Base-by-base conservation (phyloP, 345 rosid species). In the Eucalyptus lansdowneana region DNA sequence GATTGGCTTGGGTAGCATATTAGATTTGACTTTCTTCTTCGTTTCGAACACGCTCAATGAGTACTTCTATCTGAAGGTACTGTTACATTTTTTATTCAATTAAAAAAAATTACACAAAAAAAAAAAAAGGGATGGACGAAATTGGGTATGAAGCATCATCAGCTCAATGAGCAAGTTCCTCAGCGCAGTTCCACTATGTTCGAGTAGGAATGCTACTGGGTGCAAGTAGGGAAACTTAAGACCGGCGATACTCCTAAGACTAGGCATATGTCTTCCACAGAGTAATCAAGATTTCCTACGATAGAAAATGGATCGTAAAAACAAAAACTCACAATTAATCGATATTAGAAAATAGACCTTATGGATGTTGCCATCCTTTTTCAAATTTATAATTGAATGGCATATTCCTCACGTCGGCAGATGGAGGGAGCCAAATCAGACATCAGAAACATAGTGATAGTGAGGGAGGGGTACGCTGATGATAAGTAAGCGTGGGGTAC, bases 121-220 rank as follows among this genome's bases (percentile, higher is more conserved):
- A 6, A 27, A 6, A 11, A 29, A 25, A 27, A 11, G 2, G 15
- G 7, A 6, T 13, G 9, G 8, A 29, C 0, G 0, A 62, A 62
- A 60, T 60, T 25, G 34, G 3, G 17, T 22, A 56, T 2, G 3
- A 56, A 56, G 29, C 62, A 56, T 2, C 1, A 4, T 0, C 3
- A 22, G 12, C 27, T 24, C 62, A 56, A 24, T 24, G 29, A 5
- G 13, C 62, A 5, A 56, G 62, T 24, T 3, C 3, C 29, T 4
- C 62, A 2, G 3, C 29, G 3, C 14, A 24, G 6, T 0, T 9
- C 62, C 62, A 56, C 29, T 1, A 24, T 9, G 62, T 24, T 24
- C 62, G 0, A 24, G 62, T 24, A 56, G 29, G 13, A 53, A 53
- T 8, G 58, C 25, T 0, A 53, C 58, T 21, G 1, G 58, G 62